Conservation (phyloP, 2,329 filamentous ascomycete species). For the Leptosphaerulina australis region DNA sequence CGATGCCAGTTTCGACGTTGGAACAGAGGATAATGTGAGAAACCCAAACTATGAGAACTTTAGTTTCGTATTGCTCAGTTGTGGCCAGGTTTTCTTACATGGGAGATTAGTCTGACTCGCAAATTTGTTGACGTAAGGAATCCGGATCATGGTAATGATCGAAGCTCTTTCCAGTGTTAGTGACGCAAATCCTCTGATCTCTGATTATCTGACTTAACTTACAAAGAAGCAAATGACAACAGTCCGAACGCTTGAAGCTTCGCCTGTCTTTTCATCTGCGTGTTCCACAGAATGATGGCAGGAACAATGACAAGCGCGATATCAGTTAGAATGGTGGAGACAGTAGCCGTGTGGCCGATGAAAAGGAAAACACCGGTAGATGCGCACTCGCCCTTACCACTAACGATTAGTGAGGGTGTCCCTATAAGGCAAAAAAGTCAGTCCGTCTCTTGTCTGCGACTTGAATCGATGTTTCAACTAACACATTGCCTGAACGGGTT, state of each 20-base stretch:
- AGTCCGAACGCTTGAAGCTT: constrained; percentile 27
- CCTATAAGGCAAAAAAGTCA: constrained; percentile 1
- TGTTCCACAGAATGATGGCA: constrained; percentile 28
- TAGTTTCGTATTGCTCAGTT: not conserved
- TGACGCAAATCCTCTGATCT: not conserved
- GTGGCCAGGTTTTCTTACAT: constrained; percentile 13
- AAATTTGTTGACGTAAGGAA: constrained; percentile 28
- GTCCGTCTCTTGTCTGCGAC: not conserved
- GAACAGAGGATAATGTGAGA: constrained; percentile 26
- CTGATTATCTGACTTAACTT: not conserved
- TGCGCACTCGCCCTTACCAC: constrained; percentile 20
- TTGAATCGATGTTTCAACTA: not conserved
- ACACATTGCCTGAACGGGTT: constrained; percentile 10
- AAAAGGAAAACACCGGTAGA: constrained; percentile 22
- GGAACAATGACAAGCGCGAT: constrained; percentile 23
- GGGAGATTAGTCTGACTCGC: constrained; percentile 17
- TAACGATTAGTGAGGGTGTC: constrained; percentile 14
- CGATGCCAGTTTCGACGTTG: constrained; percentile 27
- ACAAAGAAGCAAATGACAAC: constrained; percentile 25
- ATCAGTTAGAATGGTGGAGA: constrained; percentile 24
- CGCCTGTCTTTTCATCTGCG: constrained; percentile 25
- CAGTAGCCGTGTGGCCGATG: constrained; percentile 23
- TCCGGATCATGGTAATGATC: constrained; percentile 8
- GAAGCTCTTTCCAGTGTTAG: not conserved
- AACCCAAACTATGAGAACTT: constrained; percentile 18